These are phyloP conservation scores for Phytophthora kernoviae DNA, from an alignment of 352 stramenopile genomes.

Conservation along the genomic window DNA sequence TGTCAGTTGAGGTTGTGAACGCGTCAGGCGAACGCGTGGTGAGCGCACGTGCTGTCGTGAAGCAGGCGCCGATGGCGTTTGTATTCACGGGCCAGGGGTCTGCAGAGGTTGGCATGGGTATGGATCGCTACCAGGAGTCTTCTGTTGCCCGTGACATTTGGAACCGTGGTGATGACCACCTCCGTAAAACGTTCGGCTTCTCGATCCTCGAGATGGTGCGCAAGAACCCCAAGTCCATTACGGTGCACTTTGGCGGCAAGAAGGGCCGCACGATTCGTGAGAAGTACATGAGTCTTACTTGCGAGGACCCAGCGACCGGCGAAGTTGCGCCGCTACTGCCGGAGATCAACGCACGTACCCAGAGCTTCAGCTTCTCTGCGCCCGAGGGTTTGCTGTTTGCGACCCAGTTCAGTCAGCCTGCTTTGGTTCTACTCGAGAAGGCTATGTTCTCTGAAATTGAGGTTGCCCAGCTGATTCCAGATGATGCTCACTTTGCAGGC, in stretches of 20 bases:
- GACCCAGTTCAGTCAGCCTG: constrained; percentile 87
- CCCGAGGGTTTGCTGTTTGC: constrained; percentile 82
- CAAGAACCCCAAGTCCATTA: constrained; percentile 84
- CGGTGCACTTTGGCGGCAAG: constrained; percentile 87
- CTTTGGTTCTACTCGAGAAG: constrained; percentile 84
- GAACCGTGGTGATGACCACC: constrained; percentile 76
- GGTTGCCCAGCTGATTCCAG: constrained; percentile 64
- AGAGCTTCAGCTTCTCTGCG: constrained; percentile 85
- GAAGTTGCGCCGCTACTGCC: constrained; percentile 68
- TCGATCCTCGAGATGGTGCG: constrained; percentile 90
- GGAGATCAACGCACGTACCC: constrained; percentile 79
- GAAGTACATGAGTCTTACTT: constrained; percentile 85
- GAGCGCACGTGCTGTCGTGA: constrained; percentile 68
- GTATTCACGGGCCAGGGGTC: constrained; percentile 90
- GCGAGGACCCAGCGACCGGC: constrained; percentile 62
- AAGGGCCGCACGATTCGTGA: constrained; percentile 80
- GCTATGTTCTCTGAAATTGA: constrained; percentile 87
- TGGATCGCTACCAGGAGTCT: constrained; percentile 86
- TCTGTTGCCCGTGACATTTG: constrained; percentile 75
- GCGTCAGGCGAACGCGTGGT: constrained; percentile 72
- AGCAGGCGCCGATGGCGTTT: constrained; percentile 75
- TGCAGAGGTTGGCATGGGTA: constrained; percentile 84
- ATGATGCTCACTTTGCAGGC: constrained; percentile 80
- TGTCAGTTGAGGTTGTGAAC: constrained; percentile 83
- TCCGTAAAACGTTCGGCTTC: constrained; percentile 82